These are phyloP conservation scores for Phytophthora fragariaefolia DNA, from an alignment of 352 stramenopile species.

Conservation along the genomic window DNA sequence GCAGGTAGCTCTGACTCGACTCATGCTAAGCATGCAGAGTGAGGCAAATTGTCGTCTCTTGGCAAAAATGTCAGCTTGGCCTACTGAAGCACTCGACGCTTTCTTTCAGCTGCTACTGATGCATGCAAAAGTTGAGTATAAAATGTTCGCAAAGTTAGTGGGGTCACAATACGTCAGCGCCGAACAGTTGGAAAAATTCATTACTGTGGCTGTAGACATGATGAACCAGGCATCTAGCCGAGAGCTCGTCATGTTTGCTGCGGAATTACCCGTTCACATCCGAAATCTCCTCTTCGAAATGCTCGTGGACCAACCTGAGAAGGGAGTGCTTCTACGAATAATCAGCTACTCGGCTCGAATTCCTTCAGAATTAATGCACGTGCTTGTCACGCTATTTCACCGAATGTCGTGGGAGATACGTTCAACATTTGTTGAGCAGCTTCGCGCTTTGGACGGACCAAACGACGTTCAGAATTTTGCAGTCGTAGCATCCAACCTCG, in stretches of 20 bases:
- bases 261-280: conserved; percentile 47
- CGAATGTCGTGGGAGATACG: conserved; percentile 60
- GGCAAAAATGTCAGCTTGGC: conserved; percentile 44
- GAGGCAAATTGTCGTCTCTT: conserved; percentile 58
- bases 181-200: conserved; percentile 48
- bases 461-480: conserved; percentile 45
- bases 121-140: conserved; percentile 68
- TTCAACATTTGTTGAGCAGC: conserved; percentile 67
- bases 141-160: conserved; percentile 57
- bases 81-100: conserved; percentile 53
- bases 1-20: conserved; percentile 61
- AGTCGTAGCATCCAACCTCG: conserved; percentile 43
- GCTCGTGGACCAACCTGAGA: conserved; percentile 46
- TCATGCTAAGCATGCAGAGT: conserved; percentile 63
- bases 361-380: conserved; percentile 44
- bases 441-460: conserved; percentile 51
- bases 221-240: conserved; percentile 78
- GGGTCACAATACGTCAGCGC: conserved; percentile 52
- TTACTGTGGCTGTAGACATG: conserved; percentile 62
- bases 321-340: conserved; percentile 64
- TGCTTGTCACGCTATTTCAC: conserved; percentile 52
- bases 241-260: conserved; percentile 65
- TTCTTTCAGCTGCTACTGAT: conserved; percentile 75
- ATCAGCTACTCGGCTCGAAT: conserved; percentile 58
- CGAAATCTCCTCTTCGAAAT: conserved; percentile 65